These are phyloP conservation scores for Nowakowskiella sp. DNA, from an alignment of 192 early-diverging fungal species.

Conservation along the genomic window DNA sequence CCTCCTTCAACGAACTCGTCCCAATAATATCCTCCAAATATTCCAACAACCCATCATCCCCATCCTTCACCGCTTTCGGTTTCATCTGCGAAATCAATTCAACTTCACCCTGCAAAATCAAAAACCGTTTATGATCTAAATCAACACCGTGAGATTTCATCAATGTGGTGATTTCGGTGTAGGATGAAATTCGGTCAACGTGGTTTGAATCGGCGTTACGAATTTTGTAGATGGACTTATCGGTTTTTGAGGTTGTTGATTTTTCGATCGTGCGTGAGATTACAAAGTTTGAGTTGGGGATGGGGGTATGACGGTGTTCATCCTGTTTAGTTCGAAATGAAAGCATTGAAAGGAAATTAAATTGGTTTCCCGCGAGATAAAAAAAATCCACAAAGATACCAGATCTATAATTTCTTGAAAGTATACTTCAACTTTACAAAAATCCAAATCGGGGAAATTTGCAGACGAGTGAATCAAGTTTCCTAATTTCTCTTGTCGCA, in stretches of 20 bases:
- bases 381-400: constrained; percentile 50
- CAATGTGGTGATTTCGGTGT: constrained; percentile 74
- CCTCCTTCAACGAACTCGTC: constrained; percentile 76
- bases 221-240: constrained; percentile 43
- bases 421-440: constrained; percentile 86
- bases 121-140: constrained; percentile 94
- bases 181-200: constrained; percentile 44
- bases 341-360: not conserved
- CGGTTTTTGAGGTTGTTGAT: constrained; percentile 1
- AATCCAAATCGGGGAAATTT: constrained; percentile 55
- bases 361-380: constrained; percentile 11
- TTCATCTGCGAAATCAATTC: constrained; percentile 98
- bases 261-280: constrained; percentile 61
- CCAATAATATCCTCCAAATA: constrained; percentile 99
- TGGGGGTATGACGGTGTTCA: constrained; percentile 5
- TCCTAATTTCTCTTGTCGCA: constrained; percentile 90
- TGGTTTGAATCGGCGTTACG: constrained; percentile 29
- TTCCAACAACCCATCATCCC: constrained; percentile 93
- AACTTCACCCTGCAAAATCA: constrained; percentile 98
- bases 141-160: constrained; percentile 84
- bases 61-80: constrained; percentile 79
- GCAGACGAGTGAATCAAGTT: constrained; percentile 94
- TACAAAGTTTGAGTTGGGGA: constrained; percentile 64
- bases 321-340: not conserved
- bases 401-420: constrained; percentile 86